These are phyloP conservation scores for Cyberlindnera euphorbiae DNA, from an alignment of 805 yeast species.

Conservation along the genomic window DNA sequence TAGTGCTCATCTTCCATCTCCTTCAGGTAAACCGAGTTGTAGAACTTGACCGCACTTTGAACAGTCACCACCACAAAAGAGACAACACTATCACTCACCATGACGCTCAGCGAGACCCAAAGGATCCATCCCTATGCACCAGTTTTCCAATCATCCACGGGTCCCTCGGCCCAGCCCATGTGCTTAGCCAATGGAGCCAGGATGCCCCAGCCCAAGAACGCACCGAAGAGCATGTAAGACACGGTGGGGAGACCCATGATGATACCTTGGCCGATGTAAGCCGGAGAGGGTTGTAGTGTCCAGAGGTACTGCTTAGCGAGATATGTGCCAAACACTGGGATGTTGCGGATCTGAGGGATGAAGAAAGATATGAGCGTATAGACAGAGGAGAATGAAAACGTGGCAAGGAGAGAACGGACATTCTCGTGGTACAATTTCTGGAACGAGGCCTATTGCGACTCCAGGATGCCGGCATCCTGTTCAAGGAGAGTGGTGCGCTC, in stretches of 20 bases:
- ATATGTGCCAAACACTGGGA: slow-evolving; percentile 72
- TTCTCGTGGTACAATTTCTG: slow-evolving; percentile 45
- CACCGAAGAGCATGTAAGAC: slow-evolving; percentile 85
- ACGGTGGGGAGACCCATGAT: slow-evolving; percentile 95
- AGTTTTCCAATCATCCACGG: slow-evolving; percentile 84
- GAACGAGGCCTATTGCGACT: slow-evolving; percentile 25
- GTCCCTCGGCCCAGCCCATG: slow-evolving; percentile 85
- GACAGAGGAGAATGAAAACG: slow-evolving; percentile 64
- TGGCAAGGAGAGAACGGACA: slow-evolving; percentile 49
- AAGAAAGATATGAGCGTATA: slow-evolving; percentile 74
- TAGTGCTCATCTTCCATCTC: too few relatives aligned
- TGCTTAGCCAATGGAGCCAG: slow-evolving; percentile 75
- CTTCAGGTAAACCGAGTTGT: slow-evolving; percentile 2
- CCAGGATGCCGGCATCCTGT: slow-evolving; percentile 2
- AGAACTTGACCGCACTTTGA: slow-evolving; percentile 34
- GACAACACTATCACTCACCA: slow-evolving; percentile 88
- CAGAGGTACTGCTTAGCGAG: slow-evolving; percentile 67
- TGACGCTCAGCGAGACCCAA: slow-evolving; percentile 88
- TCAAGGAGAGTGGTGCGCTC: slow-evolving; percentile 24
- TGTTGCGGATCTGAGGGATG: slow-evolving; percentile 56
- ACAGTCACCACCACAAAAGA: slow-evolving; percentile 62
- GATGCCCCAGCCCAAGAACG: slow-evolving; percentile 86
- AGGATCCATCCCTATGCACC: slow-evolving; percentile 98
- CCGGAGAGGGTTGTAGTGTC: slow-evolving; percentile 95
- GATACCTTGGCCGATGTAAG: slow-evolving; percentile 95